Evolutionary conservation across 140 eudicot species (phyloP), one percentile per base, ranked within the genome.

Genomic region (Stevia rebaudiana): DNA sequence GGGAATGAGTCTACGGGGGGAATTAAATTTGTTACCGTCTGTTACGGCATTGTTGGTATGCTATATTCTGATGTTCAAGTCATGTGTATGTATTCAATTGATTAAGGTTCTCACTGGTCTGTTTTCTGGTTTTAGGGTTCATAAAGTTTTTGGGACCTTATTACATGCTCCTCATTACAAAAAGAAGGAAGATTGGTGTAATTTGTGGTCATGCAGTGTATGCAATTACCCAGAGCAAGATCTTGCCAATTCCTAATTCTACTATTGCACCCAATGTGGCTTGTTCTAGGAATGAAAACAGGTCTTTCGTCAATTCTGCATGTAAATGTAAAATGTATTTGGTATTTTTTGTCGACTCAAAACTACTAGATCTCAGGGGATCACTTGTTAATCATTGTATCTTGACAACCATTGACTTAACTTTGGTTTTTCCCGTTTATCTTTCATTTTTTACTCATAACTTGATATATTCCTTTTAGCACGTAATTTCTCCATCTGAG

Each of bases 231-330:
- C 72, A 85, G 78, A 88, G 94, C 88, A 79, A 74, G 83, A 88
- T 88, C 86, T 66, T 94, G 40, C 82, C 94, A 35, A 72, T 94
- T 64, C 90, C 95, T 62, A 71, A 76, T 83, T 74, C 95, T 78
- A 58, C 95, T 75, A 80, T 75, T 78, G 81, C 77, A 44, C 77
- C 84, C 69, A 79, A 83, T 83, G 74, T 85, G 95, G 94, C 81
- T 88, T 37, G 74, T 84, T 81, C 95, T 88, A 88, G 85, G 78
- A 86, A 82, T 80, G 99, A 94, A 84, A 94, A 94, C 90, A 94
- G 99, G 99, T 94, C 96, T 83, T 85, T 88, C 82, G 95, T 86
- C 95, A 77, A 83, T 92, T 85, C 89, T 84, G 79, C 89, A 58
- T 87, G 98, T 91, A 82, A 84, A 80, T 80, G 90, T 82, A 77